phyloP scores from a whole-genome alignment of 2,329 filamentous ascomycete species.

The Dryadomyces quercus-mongolicae region DNA sequence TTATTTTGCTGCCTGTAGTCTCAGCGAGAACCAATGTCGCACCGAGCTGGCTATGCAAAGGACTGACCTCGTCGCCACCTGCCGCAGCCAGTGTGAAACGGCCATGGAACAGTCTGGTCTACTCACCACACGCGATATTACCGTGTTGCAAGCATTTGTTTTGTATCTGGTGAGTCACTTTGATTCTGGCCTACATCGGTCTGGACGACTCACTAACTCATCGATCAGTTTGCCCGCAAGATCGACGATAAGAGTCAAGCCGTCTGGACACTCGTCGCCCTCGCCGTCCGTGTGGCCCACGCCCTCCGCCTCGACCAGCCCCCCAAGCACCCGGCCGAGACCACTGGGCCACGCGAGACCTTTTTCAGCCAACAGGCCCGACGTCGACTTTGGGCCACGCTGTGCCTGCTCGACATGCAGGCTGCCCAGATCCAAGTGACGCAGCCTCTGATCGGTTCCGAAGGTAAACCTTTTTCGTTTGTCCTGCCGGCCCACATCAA shows the following conservation, averaged over 20 bases:
- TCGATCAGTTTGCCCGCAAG: not conserved
- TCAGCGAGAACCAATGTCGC: slow-evolving; percentile 2
- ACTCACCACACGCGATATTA: slow-evolving; percentile 16
- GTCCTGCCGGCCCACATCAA: slow-evolving; percentile 11
- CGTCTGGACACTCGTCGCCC: slow-evolving; percentile 18
- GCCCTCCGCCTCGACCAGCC: slow-evolving; percentile 11
- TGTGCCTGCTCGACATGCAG: slow-evolving; percentile 16
- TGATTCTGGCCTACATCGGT: too few species aligned
- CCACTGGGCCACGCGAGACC: not conserved
- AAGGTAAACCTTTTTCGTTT: slow-evolving; percentile 5
- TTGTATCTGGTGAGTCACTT: slow-evolving; percentile 18
- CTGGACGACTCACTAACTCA: not conserved
- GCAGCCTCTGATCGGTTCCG: slow-evolving; percentile 13
- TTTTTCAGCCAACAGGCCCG: slow-evolving; percentile 15
- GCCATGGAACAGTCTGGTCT: slow-evolving; percentile 14
- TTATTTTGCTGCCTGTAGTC: slow-evolving; percentile 2
- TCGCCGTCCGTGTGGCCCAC: slow-evolving; percentile 18
- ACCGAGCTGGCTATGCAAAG: not conserved
- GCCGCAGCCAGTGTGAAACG: slow-evolving; percentile 11
- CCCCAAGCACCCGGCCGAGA: not conserved
- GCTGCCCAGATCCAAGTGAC: slow-evolving; percentile 10
- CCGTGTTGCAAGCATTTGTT: slow-evolving; percentile 18
- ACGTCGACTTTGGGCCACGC: slow-evolving; percentile 13
- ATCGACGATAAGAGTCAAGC: slow-evolving; percentile 13
- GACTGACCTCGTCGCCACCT: not conserved